Conservation (phyloP, 352 stramenopile genomes). For the Globisporangium carolinianum region DNA sequence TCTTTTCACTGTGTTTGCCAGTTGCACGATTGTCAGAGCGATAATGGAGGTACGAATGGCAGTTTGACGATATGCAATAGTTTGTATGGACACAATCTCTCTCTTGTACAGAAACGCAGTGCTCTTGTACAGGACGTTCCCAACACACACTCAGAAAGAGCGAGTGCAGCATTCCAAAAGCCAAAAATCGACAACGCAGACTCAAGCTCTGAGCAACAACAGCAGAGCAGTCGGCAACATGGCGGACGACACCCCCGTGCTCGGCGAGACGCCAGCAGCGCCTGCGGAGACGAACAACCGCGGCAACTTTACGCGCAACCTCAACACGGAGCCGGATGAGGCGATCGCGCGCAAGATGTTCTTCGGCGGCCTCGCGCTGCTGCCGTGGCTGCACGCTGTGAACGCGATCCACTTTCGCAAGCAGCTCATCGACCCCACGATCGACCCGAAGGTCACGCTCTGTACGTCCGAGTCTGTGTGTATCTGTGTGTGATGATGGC, state of each 20-base stretch:
- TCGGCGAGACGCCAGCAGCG: constrained; percentile 24
- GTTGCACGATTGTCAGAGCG: too few relatives aligned
- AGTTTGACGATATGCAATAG: too few relatives aligned
- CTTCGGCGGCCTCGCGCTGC: constrained; percentile 54
- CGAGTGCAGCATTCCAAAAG: not conserved
- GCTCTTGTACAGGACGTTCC: not conserved
- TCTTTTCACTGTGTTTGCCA: too few relatives aligned
- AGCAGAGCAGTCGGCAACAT: constrained; percentile 12
- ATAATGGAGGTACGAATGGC: too few relatives aligned
- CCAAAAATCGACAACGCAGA: not conserved
- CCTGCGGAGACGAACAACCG: constrained; percentile 54
- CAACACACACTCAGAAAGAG: not conserved
- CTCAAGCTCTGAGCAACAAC: not conserved
- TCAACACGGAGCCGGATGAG: constrained; percentile 72
- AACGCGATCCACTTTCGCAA: constrained; percentile 82
- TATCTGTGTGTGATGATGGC: not conserved
- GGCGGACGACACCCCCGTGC: constrained; percentile 45
- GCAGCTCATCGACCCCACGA: constrained; percentile 60
- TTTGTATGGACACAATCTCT: too few relatives aligned
- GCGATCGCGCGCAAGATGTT: constrained; percentile 81
- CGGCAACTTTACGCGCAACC: constrained; percentile 84
- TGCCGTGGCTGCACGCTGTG: constrained; percentile 80
- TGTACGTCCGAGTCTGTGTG: constrained; percentile 34
- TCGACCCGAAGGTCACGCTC: constrained; percentile 63
- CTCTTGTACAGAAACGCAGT: too few relatives aligned